A percentile compares a stretch with the other conserved stretches of the same genome.
phyloP scores from a whole-genome alignment of 805 yeast genomes.

The Suhomyces canberraensis region DNA sequence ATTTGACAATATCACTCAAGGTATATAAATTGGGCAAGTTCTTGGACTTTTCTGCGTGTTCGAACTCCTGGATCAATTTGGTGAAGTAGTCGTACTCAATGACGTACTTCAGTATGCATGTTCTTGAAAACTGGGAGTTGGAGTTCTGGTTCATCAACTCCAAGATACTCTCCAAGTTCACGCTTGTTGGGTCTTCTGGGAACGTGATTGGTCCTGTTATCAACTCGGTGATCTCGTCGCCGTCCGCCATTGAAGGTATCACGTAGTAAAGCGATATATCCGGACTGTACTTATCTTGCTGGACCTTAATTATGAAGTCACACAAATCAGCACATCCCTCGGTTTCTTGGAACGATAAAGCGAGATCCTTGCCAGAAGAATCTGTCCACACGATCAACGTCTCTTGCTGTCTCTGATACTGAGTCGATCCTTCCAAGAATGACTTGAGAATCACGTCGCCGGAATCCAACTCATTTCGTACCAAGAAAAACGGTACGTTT shows the following conservation, averaged over 20 bases:
- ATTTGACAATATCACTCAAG: conserved; percentile 71
- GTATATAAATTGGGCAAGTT: conserved; percentile 57
- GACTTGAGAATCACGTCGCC: conserved; percentile 60
- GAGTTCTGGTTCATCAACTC: conserved; percentile 59
- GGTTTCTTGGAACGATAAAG: conserved; percentile 87
- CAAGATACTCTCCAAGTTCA: conserved; percentile 51
- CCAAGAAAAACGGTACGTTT: conserved; percentile 58
- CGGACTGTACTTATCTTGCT: conserved; percentile 53
- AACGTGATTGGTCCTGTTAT: conserved; percentile 75
- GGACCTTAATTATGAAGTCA: conserved; percentile 71
- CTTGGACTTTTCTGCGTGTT: conserved; percentile 51
- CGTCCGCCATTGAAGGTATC: conserved; percentile 44
- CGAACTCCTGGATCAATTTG: conserved; percentile 51
- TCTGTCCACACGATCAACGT: conserved; percentile 95
- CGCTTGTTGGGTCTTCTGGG: conserved; percentile 55
- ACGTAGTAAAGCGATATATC: conserved; percentile 63
- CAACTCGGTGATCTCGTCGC: conserved; percentile 63
- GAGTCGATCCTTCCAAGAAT: conserved; percentile 67
- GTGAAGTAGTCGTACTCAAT: conserved; percentile 51
- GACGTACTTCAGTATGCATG: conserved; percentile 55
- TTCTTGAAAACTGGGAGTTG: conserved; percentile 60
- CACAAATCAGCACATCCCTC: conserved; percentile 84
- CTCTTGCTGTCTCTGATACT: conserved; percentile 91
- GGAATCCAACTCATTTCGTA: conserved; percentile 64
- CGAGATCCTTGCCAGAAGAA: conserved; percentile 67